Evolutionary conservation across 139 green algal genomes (phyloP).

Genomic region (Micractinium sp.): DNA sequence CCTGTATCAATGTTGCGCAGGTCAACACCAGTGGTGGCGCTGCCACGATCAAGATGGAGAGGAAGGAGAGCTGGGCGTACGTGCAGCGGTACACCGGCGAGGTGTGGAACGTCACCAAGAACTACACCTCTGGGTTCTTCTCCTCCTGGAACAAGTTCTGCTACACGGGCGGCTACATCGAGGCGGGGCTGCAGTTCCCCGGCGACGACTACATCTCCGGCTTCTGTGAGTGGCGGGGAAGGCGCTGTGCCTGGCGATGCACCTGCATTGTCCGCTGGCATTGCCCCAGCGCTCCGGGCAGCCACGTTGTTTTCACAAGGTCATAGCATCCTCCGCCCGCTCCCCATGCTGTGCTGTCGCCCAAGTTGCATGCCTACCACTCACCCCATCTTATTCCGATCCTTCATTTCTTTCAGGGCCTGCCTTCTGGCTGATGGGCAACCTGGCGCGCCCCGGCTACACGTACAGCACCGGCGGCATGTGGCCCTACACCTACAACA

Average conservation of each 20-base stretch:
- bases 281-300: no score
- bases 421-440: constrained; percentile 25
- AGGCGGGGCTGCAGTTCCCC: constrained; percentile 13
- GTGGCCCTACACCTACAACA: background rate
- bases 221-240: background rate
- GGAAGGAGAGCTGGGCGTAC: background rate
- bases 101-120: constrained; percentile 16
- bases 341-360: no score
- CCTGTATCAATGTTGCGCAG: background rate
- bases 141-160: constrained; percentile 63
- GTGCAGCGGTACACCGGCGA: constrained; percentile 17
- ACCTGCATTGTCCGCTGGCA: no score
- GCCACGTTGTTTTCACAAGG: no score
- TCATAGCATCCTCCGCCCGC: no score
- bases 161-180: constrained; percentile 12
- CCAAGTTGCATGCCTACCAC: no score
- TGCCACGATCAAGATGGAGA: constrained; percentile 46
- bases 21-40: constrained; percentile 21
- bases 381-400: no score
- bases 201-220: constrained; percentile 2
- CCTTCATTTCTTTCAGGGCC: background rate
- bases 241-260: no score
- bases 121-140: constrained; percentile 53
- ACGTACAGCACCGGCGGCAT: background rate
- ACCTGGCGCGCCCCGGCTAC: constrained; percentile 5